Percentiles rank a stretch among this genome's conserved stretches.
These are phyloP conservation scores for Emydomyces testavorans DNA, from an alignment of 2,329 filamentous ascomycete species.

Conservation along the genomic window DNA sequence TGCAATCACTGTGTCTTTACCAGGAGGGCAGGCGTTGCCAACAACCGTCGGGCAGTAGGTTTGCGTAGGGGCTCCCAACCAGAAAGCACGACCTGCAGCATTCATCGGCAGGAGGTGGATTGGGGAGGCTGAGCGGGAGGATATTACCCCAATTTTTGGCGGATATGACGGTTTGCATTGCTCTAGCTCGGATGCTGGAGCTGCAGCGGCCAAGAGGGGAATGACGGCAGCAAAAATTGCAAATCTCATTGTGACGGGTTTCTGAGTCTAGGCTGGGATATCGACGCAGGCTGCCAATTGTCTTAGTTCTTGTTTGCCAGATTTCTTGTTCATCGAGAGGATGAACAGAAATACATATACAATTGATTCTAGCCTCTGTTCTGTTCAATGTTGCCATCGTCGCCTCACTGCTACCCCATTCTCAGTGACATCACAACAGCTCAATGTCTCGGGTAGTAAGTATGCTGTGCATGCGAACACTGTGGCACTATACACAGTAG, in stretches of 20 bases:
- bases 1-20: conserved; percentile 38
- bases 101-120: conserved; percentile 40
- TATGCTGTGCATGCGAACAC: no score
- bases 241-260: conserved; percentile 4
- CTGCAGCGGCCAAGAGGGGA: conserved; percentile 13
- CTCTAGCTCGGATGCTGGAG: neutral
- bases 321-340: neutral
- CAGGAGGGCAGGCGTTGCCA: conserved; percentile 35
- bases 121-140: conserved; percentile 18
- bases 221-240: conserved; percentile 9
- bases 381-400: neutral
- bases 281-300: no score
- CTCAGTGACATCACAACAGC: no score
- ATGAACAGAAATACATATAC: neutral
- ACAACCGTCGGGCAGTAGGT: conserved; percentile 41
- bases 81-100: conserved; percentile 41
- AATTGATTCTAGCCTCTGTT: no score
- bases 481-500: no score
- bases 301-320: neutral
- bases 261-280: neutral
- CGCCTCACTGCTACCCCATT: neutral
- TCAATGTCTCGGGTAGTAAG: no score
- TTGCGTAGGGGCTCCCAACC: conserved; percentile 37
- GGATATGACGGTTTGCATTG: neutral
- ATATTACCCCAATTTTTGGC: conserved; percentile 20